A percentile compares a stretch with the other conserved stretches of the same genome.
These are phyloP conservation scores for Plectosphaerella plurivora DNA, from an alignment of 2,329 filamentous ascomycete species.

Conservation along the genomic window DNA sequence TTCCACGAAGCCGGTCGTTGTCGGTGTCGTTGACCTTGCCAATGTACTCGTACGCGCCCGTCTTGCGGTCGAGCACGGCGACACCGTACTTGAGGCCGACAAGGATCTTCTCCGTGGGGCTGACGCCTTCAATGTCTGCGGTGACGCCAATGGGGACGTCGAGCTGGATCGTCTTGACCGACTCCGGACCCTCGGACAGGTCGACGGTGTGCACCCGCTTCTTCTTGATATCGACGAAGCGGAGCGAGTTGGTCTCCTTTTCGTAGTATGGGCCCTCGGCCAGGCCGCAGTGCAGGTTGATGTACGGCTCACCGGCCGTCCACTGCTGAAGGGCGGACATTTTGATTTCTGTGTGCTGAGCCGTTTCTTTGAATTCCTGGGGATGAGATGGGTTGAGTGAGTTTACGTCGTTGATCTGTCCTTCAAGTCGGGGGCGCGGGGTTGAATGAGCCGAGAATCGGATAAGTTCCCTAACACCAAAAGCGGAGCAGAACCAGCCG, in stretches of 20 bases:
- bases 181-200: slow-evolving; percentile 56
- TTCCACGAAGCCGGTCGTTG: slow-evolving; percentile 60
- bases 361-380: neutral
- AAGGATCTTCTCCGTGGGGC: slow-evolving; percentile 61
- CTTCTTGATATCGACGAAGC: slow-evolving; percentile 80
- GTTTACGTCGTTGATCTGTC: neutral
- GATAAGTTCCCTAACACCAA: neutral
- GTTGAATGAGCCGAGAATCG: neutral
- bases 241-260: slow-evolving; percentile 57
- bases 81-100: slow-evolving; percentile 79
- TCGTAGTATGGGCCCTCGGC: slow-evolving; percentile 76
- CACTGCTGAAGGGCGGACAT: slow-evolving; percentile 42
- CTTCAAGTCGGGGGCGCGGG: neutral
- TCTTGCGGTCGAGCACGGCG: slow-evolving; percentile 67
- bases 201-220: slow-evolving; percentile 69
- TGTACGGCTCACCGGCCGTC: slow-evolving; percentile 48
- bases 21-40: slow-evolving; percentile 37
- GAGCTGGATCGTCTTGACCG: slow-evolving; percentile 56
- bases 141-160: slow-evolving; percentile 61
- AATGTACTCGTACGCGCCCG: slow-evolving; percentile 50
- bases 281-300: slow-evolving; percentile 61
- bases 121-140: slow-evolving; percentile 68
- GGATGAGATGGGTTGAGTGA: neutral
- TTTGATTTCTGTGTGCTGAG: slow-evolving; percentile 3
- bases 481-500: neutral